These are phyloP conservation scores for Tricholoma terreum DNA, from an alignment of 768 basidiomycete genomes.

Conservation along the genomic window DNA sequence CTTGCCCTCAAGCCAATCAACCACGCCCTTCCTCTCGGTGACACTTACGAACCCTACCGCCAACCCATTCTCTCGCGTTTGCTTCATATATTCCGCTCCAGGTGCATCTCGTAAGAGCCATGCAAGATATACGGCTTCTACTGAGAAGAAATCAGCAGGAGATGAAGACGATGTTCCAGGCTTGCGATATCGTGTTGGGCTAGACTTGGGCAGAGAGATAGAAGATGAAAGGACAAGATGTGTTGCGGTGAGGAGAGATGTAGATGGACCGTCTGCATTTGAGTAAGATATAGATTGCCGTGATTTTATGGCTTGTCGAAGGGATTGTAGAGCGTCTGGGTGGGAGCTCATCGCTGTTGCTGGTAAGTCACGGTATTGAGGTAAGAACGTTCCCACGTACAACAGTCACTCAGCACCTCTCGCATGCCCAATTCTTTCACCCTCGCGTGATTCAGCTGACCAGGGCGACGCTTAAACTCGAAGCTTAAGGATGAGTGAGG, in stretches of 20 bases:
- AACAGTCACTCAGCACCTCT: too few species aligned
- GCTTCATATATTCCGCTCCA: conserved; percentile 86
- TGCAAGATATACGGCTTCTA: conserved; percentile 82
- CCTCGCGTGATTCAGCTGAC: too few species aligned
- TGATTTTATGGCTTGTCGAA: conserved; percentile 62
- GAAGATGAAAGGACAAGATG: conserved; percentile 58
- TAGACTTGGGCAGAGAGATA: conserved; percentile 63
- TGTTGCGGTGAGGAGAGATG: conserved; percentile 54
- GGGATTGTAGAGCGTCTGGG: conserved; percentile 51
- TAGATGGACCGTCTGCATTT: conserved; percentile 36
- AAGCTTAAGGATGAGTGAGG: too few species aligned
- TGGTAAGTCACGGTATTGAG: too few species aligned
- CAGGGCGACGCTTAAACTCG: too few species aligned
- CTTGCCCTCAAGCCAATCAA: conserved; percentile 80
- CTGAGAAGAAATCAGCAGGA: conserved; percentile 66
- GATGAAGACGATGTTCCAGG: conserved; percentile 44
- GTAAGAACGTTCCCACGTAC: too few species aligned
- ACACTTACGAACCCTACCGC: conserved; percentile 77
- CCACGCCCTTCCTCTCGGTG: conserved; percentile 81
- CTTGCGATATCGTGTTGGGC: conserved; percentile 76
- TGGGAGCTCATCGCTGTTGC: conserved; percentile 25
- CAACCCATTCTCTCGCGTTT: conserved; percentile 72
- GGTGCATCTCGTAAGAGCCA: conserved; percentile 74
- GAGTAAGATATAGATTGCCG: conserved; percentile 50
- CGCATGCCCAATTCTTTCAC: too few species aligned